These are phyloP conservation scores for Firmiana major DNA, from an alignment of 345 rosid species.

Conservation along the genomic window DNA sequence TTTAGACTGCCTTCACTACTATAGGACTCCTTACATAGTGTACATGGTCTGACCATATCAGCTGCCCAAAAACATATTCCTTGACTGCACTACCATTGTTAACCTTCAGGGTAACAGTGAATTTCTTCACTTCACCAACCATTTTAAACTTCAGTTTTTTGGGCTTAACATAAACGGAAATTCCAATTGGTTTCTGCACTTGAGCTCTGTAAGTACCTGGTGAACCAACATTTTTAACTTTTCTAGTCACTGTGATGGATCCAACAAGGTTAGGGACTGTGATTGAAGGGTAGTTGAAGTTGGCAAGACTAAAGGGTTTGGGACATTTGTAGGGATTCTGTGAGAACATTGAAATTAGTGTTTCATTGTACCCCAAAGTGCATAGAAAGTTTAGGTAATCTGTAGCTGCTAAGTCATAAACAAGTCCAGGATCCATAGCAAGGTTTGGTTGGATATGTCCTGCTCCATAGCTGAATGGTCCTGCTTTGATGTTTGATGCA, in stretches of 20 bases:
- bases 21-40: conserved; percentile 80
- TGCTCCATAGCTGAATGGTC: conserved; percentile 74
- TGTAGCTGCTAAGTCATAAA: conserved; percentile 46
- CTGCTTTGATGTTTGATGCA: conserved; percentile 39
- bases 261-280: conserved; percentile 38
- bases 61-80: conserved; percentile 52
- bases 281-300: conserved; percentile 90
- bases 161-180: conserved; percentile 45
- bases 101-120: conserved; percentile 39
- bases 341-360: conserved; percentile 38
- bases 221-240: conserved; percentile 64
- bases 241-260: conserved; percentile 39
- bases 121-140: conserved; percentile 56
- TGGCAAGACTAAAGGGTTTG: conserved; percentile 26
- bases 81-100: conserved; percentile 14
- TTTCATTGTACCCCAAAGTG: conserved; percentile 52
- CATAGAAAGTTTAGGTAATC: conserved; percentile 82
- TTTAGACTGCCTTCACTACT: conserved; percentile 36
- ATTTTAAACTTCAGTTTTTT: conserved; percentile 37
- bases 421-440: conserved; percentile 78
- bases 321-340: conserved; percentile 41
- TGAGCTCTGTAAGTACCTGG: conserved; percentile 48
- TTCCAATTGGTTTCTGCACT: conserved; percentile 40
- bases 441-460: conserved; percentile 81
- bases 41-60: conserved; percentile 63